phyloP scores from a whole-genome alignment of 768 basidiomycete genomes.

The Tylopilus cervinicoccineus region DNA sequence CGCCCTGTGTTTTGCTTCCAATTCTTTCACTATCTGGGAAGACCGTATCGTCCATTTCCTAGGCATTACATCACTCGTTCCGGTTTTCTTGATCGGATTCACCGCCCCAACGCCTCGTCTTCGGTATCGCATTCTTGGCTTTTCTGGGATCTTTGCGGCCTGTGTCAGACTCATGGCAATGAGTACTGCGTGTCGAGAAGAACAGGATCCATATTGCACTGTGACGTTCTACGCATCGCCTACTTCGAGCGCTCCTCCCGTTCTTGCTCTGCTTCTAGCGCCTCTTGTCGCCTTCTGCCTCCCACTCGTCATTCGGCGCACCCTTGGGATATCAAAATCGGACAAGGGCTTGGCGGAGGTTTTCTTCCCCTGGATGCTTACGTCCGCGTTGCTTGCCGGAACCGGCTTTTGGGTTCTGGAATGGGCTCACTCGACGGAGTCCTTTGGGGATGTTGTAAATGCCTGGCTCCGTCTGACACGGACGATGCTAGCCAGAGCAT shows the following conservation, averaged over 20 bases:
- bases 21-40: slow-evolving; percentile 99
- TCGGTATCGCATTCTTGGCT: slow-evolving; percentile 70
- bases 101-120: slow-evolving; percentile 66
- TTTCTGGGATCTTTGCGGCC: slow-evolving; percentile 59
- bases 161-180: slow-evolving; percentile 73
- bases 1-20: slow-evolving; percentile 76
- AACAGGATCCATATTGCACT: slow-evolving; percentile 85
- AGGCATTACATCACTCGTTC: slow-evolving; percentile 58
- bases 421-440: slow-evolving; percentile 59
- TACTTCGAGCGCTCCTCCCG: slow-evolving; percentile 61
- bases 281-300: slow-evolving; percentile 52
- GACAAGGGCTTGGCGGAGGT: slow-evolving; percentile 67
- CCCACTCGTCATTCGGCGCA: slow-evolving; percentile 52
- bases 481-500: slow-evolving; percentile 58
- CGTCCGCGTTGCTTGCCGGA: slow-evolving; percentile 55
- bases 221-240: slow-evolving; percentile 87
- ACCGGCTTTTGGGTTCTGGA: slow-evolving; percentile 78
- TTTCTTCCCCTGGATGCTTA: slow-evolving; percentile 57
- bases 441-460: slow-evolving; percentile 40
- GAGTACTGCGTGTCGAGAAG: slow-evolving; percentile 91
- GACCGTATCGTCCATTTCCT: slow-evolving; percentile 79
- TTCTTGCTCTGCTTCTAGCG: slow-evolving; percentile 52
- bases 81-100: slow-evolving; percentile 57
- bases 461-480: slow-evolving; percentile 46
- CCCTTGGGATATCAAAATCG: slow-evolving; percentile 66